These are phyloP conservation scores for Tanacetum coccineum DNA, from an alignment of 129 eudicot species.

Conservation along the genomic window DNA sequence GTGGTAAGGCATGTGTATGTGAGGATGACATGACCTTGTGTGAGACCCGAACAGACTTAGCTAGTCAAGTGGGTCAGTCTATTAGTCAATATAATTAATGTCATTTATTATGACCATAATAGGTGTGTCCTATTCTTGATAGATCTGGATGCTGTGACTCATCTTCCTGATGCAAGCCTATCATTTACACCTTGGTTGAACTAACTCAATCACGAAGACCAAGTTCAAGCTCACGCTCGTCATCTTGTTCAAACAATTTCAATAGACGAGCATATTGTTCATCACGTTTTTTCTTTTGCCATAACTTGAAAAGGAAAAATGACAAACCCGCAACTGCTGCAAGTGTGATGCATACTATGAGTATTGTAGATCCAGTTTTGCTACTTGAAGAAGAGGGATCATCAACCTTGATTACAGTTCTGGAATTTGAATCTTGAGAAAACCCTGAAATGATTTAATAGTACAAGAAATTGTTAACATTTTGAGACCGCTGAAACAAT, in stretches of 20 bases:
- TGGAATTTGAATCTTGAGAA: constrained; percentile 50
- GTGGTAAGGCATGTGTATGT: no score
- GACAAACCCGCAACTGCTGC: constrained; percentile 48
- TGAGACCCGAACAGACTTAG: no score
- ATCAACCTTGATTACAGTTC: constrained; percentile 32
- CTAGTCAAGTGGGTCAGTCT: no score
- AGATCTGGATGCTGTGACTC: not conserved
- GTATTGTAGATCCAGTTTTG: constrained; percentile 46
- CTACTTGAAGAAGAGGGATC: constrained; percentile 34
- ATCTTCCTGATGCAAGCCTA: constrained; percentile 10
- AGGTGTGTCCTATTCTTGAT: constrained; percentile 8
- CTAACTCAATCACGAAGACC: constrained; percentile 55
- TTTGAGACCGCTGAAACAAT: no score
- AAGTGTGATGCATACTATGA: constrained; percentile 48
- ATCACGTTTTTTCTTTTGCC: constrained; percentile 92
- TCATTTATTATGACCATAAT: no score
- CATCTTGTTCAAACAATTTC: constrained; percentile 93
- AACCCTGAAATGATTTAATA: constrained; percentile 42
- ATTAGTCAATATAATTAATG: no score
- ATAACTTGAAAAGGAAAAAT: constrained; percentile 66
- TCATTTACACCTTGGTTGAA: constrained; percentile 23
- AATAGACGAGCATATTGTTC: constrained; percentile 92
- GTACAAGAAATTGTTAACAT: no score
- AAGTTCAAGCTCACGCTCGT: constrained; percentile 86
- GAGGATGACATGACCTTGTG: no score